These are phyloP conservation scores for Fusarium sp. DNA, from an alignment of 2,329 filamentous ascomycete genomes.

Conservation along the genomic window DNA sequence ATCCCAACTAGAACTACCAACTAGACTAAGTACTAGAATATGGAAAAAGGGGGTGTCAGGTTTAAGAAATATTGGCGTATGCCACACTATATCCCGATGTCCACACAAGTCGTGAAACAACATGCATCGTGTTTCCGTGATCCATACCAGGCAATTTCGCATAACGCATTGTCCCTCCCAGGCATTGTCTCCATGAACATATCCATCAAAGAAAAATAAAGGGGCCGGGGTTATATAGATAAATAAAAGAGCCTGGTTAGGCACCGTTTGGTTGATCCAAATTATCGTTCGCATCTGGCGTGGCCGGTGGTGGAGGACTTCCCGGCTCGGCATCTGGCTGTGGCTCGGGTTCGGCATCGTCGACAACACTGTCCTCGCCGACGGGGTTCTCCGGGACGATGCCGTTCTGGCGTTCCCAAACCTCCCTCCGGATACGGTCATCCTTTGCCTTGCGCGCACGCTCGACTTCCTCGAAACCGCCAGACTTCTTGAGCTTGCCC, in stretches of 20 bases:
- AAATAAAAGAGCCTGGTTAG: conserved; percentile 19
- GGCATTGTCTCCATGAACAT: conserved; percentile 42
- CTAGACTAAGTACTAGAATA: conserved; percentile 37
- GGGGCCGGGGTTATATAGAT: conserved; percentile 13
- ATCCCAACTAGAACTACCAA: conserved; percentile 38
- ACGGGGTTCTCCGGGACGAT: conserved; percentile 62
- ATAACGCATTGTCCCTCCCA: conserved; percentile 33
- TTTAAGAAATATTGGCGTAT: conserved; percentile 18
- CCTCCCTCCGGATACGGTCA: conserved; percentile 86
- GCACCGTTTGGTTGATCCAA: conserved; percentile 38
- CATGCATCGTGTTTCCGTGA: conserved; percentile 25
- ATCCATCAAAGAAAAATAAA: conserved; percentile 15
- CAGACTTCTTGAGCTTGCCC: conserved; percentile 94
- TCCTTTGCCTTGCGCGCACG: conserved; percentile 87
- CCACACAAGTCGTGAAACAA: conserved; percentile 25
- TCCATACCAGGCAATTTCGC: conserved; percentile 31
- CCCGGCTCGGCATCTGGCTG: conserved; percentile 27
- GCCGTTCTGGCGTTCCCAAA: conserved; percentile 78
- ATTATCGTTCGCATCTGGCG: conserved; percentile 11
- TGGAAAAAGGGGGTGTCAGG: conserved; percentile 22
- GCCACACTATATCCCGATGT: conserved; percentile 26
- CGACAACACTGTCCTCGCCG: conserved; percentile 55
- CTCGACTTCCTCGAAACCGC: conserved; percentile 95
- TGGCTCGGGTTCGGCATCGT: conserved; percentile 30
- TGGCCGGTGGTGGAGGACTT: conserved; percentile 20